These are phyloP conservation scores for Rhizopus stolonifer DNA, from an alignment of 371 early-diverging fungal genomes.

Conservation along the genomic window DNA sequence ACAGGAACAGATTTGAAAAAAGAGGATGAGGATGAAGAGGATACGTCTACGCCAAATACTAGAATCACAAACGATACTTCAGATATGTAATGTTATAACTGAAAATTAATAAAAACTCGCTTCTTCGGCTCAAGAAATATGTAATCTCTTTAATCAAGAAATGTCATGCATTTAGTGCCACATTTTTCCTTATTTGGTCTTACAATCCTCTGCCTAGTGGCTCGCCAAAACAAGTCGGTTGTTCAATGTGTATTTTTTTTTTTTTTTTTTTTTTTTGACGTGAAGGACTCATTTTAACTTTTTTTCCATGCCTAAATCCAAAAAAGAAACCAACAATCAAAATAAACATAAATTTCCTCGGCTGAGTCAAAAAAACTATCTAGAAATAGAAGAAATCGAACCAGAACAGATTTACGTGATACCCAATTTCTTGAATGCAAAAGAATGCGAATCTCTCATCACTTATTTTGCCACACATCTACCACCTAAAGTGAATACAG, in stretches of 20 bases:
- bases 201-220: no score
- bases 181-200: no score
- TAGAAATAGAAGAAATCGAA: constrained; percentile 33
- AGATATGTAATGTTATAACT: neutral
- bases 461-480: constrained; percentile 46
- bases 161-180: no score
- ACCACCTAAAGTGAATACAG: constrained; percentile 25
- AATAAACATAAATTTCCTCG: constrained; percentile 4
- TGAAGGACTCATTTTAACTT: no score
- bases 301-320: neutral
- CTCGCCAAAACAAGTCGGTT: no score
- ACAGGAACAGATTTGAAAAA: constrained; percentile 15
- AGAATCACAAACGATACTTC: neutral
- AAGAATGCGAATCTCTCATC: constrained; percentile 45
- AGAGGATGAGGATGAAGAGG: constrained; percentile 9
- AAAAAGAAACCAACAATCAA: neutral
- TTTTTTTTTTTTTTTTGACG: neutral
- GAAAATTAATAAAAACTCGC: no score
- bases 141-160: no score
- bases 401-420: constrained; percentile 52
- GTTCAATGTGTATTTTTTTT: no score
- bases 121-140: no score
- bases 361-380: constrained; percentile 10
- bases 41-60: constrained; percentile 2
- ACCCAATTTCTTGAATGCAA: constrained; percentile 41